Percentiles rank a stretch among this genome's conserved stretches.
These are phyloP conservation scores for Thozetella sp. DNA, from an alignment of 495 filamentous ascomycete genomes.

Conservation along the genomic window DNA sequence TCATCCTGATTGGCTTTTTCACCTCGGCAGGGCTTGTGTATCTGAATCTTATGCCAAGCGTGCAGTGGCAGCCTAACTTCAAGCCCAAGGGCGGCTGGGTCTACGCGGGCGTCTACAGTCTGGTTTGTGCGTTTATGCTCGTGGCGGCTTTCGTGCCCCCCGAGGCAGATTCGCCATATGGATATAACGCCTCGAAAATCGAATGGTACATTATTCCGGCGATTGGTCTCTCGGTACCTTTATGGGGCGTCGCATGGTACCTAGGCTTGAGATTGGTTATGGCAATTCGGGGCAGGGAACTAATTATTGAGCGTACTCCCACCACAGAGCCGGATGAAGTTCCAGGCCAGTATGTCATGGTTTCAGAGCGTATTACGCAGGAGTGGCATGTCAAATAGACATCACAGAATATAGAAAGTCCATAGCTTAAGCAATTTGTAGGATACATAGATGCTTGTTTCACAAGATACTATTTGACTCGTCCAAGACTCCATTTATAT, in stretches of 20 bases:
- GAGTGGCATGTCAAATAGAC: not conserved
- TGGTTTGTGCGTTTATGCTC: not conserved
- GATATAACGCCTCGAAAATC: not conserved
- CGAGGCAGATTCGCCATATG: not conserved
- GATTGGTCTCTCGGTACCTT: not conserved
- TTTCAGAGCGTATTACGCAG: not conserved
- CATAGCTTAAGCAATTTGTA: no score
- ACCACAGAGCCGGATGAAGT: not conserved
- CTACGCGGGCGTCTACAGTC: not conserved
- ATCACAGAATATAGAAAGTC: no score
- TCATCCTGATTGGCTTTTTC: conserved; percentile 13
- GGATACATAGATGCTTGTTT: no score
- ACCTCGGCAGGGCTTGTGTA: conserved; percentile 12
- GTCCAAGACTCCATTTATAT: no score
- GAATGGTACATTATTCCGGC: not conserved
- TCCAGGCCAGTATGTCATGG: not conserved
- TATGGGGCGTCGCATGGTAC: not conserved
- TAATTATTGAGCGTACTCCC: not conserved
- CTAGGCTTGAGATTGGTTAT: not conserved
- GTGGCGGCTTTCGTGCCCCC: not conserved
- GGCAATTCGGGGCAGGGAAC: not conserved
- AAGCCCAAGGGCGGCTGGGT: not conserved
- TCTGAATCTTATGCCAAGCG: conserved; percentile 3
- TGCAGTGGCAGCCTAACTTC: not conserved
- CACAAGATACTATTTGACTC: no score